Evolutionary conservation across 2,329 filamentous ascomycete species (phyloP), one percentile per base, ranked within the genome.

Genomic region (Fusarium circinatum): DNA sequence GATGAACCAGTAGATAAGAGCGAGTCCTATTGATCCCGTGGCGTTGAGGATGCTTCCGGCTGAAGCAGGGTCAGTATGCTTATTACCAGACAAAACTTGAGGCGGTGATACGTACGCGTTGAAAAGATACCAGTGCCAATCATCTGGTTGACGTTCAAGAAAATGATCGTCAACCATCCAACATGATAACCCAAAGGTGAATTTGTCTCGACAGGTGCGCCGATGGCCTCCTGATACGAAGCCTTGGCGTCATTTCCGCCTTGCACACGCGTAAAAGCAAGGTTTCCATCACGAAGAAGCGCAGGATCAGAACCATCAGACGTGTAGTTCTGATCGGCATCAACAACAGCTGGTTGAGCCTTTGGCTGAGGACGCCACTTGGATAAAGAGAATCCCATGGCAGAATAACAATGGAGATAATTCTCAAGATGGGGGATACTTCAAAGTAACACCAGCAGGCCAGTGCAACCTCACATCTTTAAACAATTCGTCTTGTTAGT

Each of bases 101-200:
- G n/a, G n/a, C n/a, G n/a, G n/a, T n/a, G n/a, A n/a, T n/a, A n/a
- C n/a, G n/a, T n/a, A 91, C 89, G 90, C 0, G 90, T 92, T 0
- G 89, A 91, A 70, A 89, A 91, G 32, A 91, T 86, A 51, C 89
- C 89, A 0, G 89, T 91, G 1, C 90, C 90, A 54, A 92, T 83
- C 89, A 92, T 91, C 79, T 87, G 86, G 63, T 87, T 89, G 57
- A 92, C 78, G 60, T 91, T 92, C 63, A 92, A 78, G 57, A 90
- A 90, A 24, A 91, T 82, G 42, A 90, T 86, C 0, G 89, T 89
- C 10, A 87, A 68, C 63, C 84, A 86, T 17, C 86, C 86, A 22
- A 91, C 89, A 26, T 86, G 81, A 69, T 91, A 90, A 0, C 89
- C 90, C 3, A 92, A 79, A 0, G 90, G 89, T 1, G 89, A 91